Percentiles rank a stretch among this genome's conserved stretches.
These are phyloP conservation scores for Cyberlindnera euphorbiiphila DNA, from an alignment of 805 yeast genomes.

Conservation along the genomic window DNA sequence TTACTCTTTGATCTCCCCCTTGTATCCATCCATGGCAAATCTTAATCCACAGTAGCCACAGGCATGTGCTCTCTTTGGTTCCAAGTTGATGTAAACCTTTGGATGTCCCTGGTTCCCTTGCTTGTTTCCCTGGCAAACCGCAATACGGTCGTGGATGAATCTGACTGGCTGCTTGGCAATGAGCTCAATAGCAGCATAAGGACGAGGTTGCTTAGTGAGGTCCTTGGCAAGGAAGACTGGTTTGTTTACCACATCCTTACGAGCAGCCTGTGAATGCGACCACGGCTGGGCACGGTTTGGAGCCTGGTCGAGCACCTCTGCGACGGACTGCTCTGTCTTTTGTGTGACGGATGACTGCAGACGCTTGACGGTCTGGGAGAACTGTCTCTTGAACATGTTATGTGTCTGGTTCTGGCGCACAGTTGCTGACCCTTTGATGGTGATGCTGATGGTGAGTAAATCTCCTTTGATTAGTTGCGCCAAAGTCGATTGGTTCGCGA, in stretches of 20 bases:
- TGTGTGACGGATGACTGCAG: slow-evolving; percentile 3
- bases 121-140: slow-evolving; percentile 81
- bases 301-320: slow-evolving; percentile 47
- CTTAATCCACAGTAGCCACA: slow-evolving; percentile 83
- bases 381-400: slow-evolving; percentile 7
- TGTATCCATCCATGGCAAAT: slow-evolving; percentile 33
- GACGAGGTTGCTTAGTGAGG: slow-evolving; percentile 65
- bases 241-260: slow-evolving; percentile 17
- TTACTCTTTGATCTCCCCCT: slow-evolving; percentile 15
- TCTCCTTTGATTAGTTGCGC: background rate
- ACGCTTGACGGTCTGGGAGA: slow-evolving; percentile 5
- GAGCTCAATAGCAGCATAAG: slow-evolving; percentile 81
- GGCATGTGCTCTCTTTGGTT: slow-evolving; percentile 63
- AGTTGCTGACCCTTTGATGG: background rate
- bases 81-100: slow-evolving; percentile 74
- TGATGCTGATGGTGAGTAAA: background rate
- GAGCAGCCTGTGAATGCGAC: slow-evolving; percentile 56
- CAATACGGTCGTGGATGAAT: slow-evolving; percentile 54
- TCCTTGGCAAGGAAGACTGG: slow-evolving; percentile 64
- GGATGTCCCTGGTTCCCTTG: slow-evolving; percentile 80
- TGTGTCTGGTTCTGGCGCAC: background rate
- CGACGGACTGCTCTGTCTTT: slow-evolving; percentile 9
- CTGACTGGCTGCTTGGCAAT: slow-evolving; percentile 70
- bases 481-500: no score
- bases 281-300: slow-evolving; percentile 71